Evolutionary conservation across 2,329 filamentous ascomycete species (phyloP), one percentile per base, ranked within the genome.

Genomic region (Beauveria caledonica): DNA sequence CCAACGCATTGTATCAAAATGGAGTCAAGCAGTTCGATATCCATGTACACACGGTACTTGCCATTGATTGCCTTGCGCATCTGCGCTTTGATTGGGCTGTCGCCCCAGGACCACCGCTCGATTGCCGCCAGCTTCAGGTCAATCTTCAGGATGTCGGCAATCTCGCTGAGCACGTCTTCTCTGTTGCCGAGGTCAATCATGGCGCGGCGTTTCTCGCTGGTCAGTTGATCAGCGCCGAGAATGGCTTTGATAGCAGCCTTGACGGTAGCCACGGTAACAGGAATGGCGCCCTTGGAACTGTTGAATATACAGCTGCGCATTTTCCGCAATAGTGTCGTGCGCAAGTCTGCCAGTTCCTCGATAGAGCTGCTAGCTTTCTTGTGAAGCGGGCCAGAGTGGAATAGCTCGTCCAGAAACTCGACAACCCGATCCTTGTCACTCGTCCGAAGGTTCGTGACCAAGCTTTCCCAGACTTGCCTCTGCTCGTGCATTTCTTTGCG

Each of bases 41-140:
- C 74, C 74, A 83, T 82, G 66, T 78, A 84, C 27, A 85, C 78
- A 2, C 82, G 75, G 66, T 86, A 86, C 52, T 76, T 71, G 64
- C 76, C 76, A 66, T 73, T 77, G 23, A 77, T 61, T 5, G 60
- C 69, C 29, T 76, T 71, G n/a, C 74, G 71, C 25, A 76, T 72
- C 66, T 73, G 70, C 46, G 73, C 66, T 9, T 76, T 64, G 7
- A 70, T 64, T n/a, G 73, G 65, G 2, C 68, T 69, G 4, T 65
- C 62, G 13, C 69, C 70, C 76, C 76, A 79, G 0, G 68, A 61
- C 76, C 77, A 79, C 7, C 64, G 66, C 10, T 70, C 65, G 2
- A 75, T 65, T 9, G 70, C 65, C 3, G 54, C 21, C 6, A 59
- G 44, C 7, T 73, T 68, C 57, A 78, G 68, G 59, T 76, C 73